A percentile compares a stretch with the other conserved stretches of the same genome.
phyloP scores from a whole-genome alignment of 2,329 filamentous ascomycete genomes.

The Monosporascus ibericus region DNA sequence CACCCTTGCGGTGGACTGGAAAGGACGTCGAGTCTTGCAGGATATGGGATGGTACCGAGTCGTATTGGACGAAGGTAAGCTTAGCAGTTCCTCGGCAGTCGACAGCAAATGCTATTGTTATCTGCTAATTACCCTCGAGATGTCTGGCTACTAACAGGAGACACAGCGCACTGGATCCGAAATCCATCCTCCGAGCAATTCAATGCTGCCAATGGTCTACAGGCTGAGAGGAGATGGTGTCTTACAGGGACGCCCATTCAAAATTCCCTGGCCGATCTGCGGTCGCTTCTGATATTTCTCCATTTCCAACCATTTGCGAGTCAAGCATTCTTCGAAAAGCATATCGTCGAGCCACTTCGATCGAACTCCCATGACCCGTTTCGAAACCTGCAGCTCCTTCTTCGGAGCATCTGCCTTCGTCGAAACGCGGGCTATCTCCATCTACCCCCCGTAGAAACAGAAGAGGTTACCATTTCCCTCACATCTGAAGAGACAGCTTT shows the following conservation, averaged over 20 bases:
- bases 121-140: too few relatives aligned
- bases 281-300: conserved; percentile 4
- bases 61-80: conserved; percentile 1
- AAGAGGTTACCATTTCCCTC: neutral
- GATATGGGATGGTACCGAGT: neutral
- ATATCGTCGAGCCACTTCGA: neutral
- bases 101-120: too few relatives aligned
- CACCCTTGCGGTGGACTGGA: neutral
- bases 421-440: neutral
- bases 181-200: neutral
- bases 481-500: neutral
- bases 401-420: neutral
- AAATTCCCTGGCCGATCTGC: conserved; percentile 1
- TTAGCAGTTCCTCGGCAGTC: too few relatives aligned
- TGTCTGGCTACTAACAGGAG: neutral
- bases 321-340: neutral
- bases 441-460: neutral
- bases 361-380: neutral
- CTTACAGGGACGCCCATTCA: conserved; percentile 6
- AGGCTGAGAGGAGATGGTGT: conserved; percentile 1
- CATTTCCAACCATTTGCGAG: conserved; percentile 2
- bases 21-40: neutral
- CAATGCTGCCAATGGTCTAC: neutral
- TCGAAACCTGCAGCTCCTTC: neutral
- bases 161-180: conserved; percentile 6